A percentile compares a stretch with the other conserved stretches of the same genome.
phyloP scores from a whole-genome alignment of 2,329 filamentous ascomycete species.

The Trichophyton equinum region DNA sequence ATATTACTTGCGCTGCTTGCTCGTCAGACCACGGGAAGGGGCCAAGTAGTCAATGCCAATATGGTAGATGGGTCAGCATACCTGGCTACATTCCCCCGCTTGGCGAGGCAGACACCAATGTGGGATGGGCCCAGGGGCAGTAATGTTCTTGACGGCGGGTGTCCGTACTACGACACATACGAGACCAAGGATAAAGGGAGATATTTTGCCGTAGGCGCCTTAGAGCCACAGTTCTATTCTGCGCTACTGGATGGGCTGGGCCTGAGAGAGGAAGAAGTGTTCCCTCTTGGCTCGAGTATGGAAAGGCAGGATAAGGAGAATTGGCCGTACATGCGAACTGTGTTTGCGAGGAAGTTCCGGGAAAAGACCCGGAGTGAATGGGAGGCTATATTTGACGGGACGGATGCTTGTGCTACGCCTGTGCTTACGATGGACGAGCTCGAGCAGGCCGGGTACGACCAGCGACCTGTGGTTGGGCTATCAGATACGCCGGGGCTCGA shows the following conservation, averaged over 20 bases:
- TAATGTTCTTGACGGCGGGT: constrained; percentile 72
- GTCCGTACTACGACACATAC: constrained; percentile 83
- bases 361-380: constrained; percentile 62
- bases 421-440: constrained; percentile 66
- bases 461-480: constrained; percentile 40
- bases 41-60: constrained; percentile 87
- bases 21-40: constrained; percentile 50
- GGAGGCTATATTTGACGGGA: constrained; percentile 77
- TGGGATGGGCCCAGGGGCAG: constrained; percentile 55
- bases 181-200: constrained; percentile 59
- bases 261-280: constrained; percentile 37
- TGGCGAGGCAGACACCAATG: constrained; percentile 49
- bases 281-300: constrained; percentile 37
- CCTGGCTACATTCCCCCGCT: constrained; percentile 63
- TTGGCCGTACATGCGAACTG: constrained; percentile 54
- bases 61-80: constrained; percentile 89
- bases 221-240: constrained; percentile 77
- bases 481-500: constrained; percentile 55
- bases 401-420: constrained; percentile 85
- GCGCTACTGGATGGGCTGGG: constrained; percentile 55
- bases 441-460: constrained; percentile 42
- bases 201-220: constrained; percentile 77
- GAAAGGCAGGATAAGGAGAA: constrained; percentile 46
- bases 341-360: constrained; percentile 54
- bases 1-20: constrained; percentile 67